These are phyloP conservation scores for Diaporthe caulivora DNA, from an alignment of 2,329 filamentous ascomycete genomes.

Conservation along the genomic window DNA sequence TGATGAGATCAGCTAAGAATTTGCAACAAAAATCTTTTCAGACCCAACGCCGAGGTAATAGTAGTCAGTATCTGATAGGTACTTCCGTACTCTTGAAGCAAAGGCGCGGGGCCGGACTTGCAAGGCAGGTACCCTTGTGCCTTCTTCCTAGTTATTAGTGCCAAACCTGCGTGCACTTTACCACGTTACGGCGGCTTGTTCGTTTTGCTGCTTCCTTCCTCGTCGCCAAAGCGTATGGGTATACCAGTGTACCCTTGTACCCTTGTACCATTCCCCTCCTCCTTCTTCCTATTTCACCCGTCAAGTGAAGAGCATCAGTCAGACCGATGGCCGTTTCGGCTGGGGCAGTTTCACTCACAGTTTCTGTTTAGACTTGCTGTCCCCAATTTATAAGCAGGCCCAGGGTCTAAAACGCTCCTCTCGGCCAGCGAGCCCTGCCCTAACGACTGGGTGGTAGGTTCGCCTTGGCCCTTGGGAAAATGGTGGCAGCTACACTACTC, in stretches of 20 bases:
- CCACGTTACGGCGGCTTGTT: background rate
- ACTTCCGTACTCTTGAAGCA: background rate
- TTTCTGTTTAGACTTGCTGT: slow-evolving; percentile 9
- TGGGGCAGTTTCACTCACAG: slow-evolving; percentile 28
- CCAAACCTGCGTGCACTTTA: too few relatives aligned
- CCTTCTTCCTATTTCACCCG: slow-evolving; percentile 18
- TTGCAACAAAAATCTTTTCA: slow-evolving; percentile 1
- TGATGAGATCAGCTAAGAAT: slow-evolving; percentile 24
- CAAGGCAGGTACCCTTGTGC: background rate
- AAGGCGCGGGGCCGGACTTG: slow-evolving; percentile 1
- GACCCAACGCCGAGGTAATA: background rate
- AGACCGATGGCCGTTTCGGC: slow-evolving; percentile 27
- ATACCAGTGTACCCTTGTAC: background rate
- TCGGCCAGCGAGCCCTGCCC: background rate
- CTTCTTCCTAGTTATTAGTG: background rate
- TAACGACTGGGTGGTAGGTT: background rate
- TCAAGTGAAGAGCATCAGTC: background rate
- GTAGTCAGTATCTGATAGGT: too few relatives aligned
- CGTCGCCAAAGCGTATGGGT: background rate
- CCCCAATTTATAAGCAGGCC: slow-evolving; percentile 16
- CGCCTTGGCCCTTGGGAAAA: background rate
- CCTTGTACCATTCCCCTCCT: background rate
- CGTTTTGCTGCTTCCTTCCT: background rate
- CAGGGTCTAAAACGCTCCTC: slow-evolving; percentile 15
- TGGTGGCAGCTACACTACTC: background rate